These are phyloP conservation scores for Plasmodium billcollinsi DNA, from an alignment of 169 alveolate species.

Conservation along the genomic window DNA sequence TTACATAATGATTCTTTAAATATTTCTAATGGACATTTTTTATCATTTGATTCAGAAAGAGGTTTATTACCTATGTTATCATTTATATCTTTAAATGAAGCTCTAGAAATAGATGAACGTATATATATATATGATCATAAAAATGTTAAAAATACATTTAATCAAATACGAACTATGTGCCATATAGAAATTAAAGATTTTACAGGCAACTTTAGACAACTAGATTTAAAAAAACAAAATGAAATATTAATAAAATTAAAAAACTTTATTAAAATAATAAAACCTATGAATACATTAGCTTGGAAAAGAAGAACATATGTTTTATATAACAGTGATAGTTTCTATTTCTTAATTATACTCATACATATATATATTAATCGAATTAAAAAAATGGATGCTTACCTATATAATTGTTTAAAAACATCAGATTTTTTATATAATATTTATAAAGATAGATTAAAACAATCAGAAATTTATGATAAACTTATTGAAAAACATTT, in stretches of 20 bases:
- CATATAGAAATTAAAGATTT: slow-evolving; percentile 61
- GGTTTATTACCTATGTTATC: slow-evolving; percentile 65
- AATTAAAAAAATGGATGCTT: slow-evolving; percentile 61
- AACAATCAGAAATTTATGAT: slow-evolving; percentile 63
- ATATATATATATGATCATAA: slow-evolving; percentile 68
- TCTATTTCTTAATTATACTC: slow-evolving; percentile 41
- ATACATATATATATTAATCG: slow-evolving; percentile 57
- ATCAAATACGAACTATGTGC: slow-evolving; percentile 59
- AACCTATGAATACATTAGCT: slow-evolving; percentile 34
- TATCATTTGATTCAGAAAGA: slow-evolving; percentile 41
- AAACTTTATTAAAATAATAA: slow-evolving; percentile 31
- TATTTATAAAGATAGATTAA: slow-evolving; percentile 55
- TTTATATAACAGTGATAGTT: slow-evolving; percentile 49
- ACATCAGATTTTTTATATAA: slow-evolving; percentile 50
- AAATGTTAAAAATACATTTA: slow-evolving; percentile 51
- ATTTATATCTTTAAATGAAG: slow-evolving; percentile 40
- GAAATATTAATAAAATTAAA: slow-evolving; percentile 52
- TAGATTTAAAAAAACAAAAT: slow-evolving; percentile 67
- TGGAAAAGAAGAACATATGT: slow-evolving; percentile 72
- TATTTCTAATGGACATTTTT: slow-evolving; percentile 33
- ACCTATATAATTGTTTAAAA: slow-evolving; percentile 47
- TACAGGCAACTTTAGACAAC: slow-evolving; percentile 65
- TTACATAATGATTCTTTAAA: slow-evolving; percentile 41
- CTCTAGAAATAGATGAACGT: slow-evolving; percentile 60
- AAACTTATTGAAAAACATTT: slow-evolving; percentile 52